A percentile compares a stretch with the other conserved stretches of the same genome.
Conservation (phyloP, 202 grass and related monocot genomes). For the Panicum virgatum region DNA sequence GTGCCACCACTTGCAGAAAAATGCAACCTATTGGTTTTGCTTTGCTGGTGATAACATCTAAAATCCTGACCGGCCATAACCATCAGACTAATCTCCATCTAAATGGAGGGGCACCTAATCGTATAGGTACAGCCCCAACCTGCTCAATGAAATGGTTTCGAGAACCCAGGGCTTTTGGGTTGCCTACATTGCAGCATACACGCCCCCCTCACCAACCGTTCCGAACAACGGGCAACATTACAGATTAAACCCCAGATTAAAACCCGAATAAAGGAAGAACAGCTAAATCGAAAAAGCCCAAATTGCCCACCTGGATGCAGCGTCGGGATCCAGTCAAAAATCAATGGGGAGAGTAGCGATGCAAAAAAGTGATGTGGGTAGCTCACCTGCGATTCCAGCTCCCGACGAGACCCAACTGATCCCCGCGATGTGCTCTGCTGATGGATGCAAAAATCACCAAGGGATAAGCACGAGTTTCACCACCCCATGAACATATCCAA, state of each 20-base stretch:
- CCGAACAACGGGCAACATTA: not conserved
- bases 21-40: not conserved
- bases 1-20: not conserved
- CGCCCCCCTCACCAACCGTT: not conserved
- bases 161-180: not conserved
- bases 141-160: constrained; percentile 28
- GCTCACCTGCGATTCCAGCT: too few species aligned
- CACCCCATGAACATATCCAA: too few species aligned
- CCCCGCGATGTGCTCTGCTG: too few species aligned
- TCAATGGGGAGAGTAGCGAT: too few species aligned
- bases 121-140: not conserved
- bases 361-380: too few species aligned
- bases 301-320: constrained; percentile 66
- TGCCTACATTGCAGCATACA: constrained; percentile 28
- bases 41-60: constrained; percentile 5
- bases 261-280: not conserved
- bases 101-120: not conserved
- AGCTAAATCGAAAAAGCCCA: not conserved
- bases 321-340: constrained; percentile 79
- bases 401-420: too few species aligned
- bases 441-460: too few species aligned
- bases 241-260: constrained; percentile 11
- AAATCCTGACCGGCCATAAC: not conserved
- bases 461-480: too few species aligned
- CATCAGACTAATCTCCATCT: not conserved